Evolutionary conservation across 176 grass and related monocot genomes (phyloP), one percentile per base, ranked within the genome.

Genomic region (Sorghum bicolor): DNA sequence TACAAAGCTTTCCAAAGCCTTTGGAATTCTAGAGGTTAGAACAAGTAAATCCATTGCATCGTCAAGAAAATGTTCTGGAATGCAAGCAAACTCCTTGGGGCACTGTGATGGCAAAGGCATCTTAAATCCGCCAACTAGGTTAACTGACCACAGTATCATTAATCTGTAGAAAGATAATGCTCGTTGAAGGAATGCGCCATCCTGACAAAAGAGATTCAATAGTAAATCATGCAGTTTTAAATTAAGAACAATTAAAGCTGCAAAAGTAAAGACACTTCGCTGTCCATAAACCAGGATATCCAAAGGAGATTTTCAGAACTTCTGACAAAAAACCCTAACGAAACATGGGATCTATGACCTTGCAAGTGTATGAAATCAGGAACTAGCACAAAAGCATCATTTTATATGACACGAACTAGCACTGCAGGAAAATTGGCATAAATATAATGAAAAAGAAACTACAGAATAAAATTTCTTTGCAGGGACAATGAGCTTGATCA

Each of bases 11-110:
- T 99, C 96, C 80, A 99, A 67, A 61, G 91, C 93, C 86, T 88
- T 95, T 72, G 93, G 96, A 58, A 99, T 92, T 83, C 93, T 88
- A 87, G 96, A 95, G 71, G 96, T 94, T 66, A 99, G 69, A 87
- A 93, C 94, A 86, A 99, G 93, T 70, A 99, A 90, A 87, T 99
- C 96, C 96, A 99, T 94, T 63, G 93, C 93, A 86, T 99, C 96
- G 41, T 99, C 96, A 66, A 99, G 88, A 89, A 99, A 96, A 87
- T 99, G 96, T 72, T 99, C 96, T 1, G 96, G 96, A 78, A 99
- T 85, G 69, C 93, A 99, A 22, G 96, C 84, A 74, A 99, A 99
- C 68, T 99, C 89, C 91, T 81, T 99, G 29, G 96, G 93, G 82
- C 93, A 94, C 63, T 84, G 83, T 88, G 91, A 86, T 75, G 93